A percentile compares a stretch with the other conserved stretches of the same genome.
These are phyloP conservation scores for Volvox carteri DNA, from an alignment of 163 green algal species.

Conservation along the genomic window DNA sequence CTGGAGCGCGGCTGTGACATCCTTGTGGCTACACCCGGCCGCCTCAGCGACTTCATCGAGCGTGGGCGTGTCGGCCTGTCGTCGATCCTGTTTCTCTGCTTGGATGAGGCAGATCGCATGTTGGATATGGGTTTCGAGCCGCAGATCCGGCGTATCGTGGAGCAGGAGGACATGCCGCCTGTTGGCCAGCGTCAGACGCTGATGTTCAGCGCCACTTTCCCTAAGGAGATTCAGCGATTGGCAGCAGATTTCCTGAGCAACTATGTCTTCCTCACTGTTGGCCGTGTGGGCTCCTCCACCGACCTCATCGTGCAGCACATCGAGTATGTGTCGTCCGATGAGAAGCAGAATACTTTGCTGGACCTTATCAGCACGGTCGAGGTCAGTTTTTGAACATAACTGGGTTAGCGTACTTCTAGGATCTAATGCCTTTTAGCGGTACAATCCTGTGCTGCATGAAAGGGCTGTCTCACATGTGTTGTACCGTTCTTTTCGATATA, in stretches of 20 bases:
- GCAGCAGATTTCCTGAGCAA: slow-evolving; percentile 92
- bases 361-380: slow-evolving; percentile 94
- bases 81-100: slow-evolving; percentile 82
- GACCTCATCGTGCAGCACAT: slow-evolving; percentile 98
- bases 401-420: no score
- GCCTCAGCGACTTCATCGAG: slow-evolving; percentile 95
- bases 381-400: slow-evolving; percentile 1
- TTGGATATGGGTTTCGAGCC: slow-evolving; percentile 99
- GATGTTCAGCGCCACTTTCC: slow-evolving; percentile 98
- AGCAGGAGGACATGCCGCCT: slow-evolving; percentile 92
- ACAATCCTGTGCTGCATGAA: no score
- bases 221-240: slow-evolving; percentile 98
- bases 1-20: slow-evolving; percentile 97
- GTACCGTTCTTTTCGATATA: slow-evolving; percentile 47
- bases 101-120: slow-evolving; percentile 99
- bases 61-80: slow-evolving; percentile 82
- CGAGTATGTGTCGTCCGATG: slow-evolving; percentile 87
- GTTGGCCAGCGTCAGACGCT: slow-evolving; percentile 95
- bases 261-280: slow-evolving; percentile 98
- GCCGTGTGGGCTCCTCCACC: slow-evolving; percentile 96
- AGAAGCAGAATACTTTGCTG: slow-evolving; percentile 89
- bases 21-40: slow-evolving; percentile 94
- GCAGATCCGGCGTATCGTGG: slow-evolving; percentile 93
- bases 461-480: background rate
- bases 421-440: no score